Evolutionary conservation across 2,329 filamentous ascomycete species (phyloP).

Genomic region (Magnaporthales sp.): DNA sequence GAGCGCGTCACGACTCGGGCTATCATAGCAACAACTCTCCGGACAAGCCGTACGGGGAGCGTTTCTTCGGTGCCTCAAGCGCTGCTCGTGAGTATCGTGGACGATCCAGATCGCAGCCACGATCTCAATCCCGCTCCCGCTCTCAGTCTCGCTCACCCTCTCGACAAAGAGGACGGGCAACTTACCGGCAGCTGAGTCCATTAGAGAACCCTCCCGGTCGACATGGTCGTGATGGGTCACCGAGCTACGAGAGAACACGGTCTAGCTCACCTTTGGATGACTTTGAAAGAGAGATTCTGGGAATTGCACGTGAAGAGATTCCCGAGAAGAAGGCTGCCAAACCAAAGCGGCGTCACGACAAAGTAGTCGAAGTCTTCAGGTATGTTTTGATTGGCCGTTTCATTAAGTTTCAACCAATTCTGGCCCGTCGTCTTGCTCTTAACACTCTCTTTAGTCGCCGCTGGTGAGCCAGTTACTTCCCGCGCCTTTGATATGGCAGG

Average conservation of each 20-base stretch:
- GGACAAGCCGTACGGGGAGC: constrained; percentile 8
- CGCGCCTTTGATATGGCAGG: background rate
- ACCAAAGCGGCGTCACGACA: constrained; percentile 4
- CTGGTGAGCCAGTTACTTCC: background rate
- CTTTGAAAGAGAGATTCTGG: constrained; percentile 15
- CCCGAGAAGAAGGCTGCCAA: constrained; percentile 4
- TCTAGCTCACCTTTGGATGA: constrained; percentile 15
- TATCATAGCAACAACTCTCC: constrained; percentile 18
- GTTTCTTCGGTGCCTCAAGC: background rate
- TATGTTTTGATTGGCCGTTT: constrained; percentile 1
- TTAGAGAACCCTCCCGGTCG: constrained; percentile 1
- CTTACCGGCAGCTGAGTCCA: background rate
- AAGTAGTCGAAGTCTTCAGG: constrained; percentile 5
- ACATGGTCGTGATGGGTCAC: background rate
- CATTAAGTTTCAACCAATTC: background rate
- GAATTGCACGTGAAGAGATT: constrained; percentile 14
- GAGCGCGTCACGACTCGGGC: constrained; percentile 17
- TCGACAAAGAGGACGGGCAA: background rate
- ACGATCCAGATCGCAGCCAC: background rate
- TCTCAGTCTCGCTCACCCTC: constrained; percentile 4
- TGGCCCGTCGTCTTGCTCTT: constrained; percentile 1
- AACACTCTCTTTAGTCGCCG: constrained; percentile 5
- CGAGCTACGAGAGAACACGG: constrained; percentile 7
- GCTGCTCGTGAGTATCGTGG: background rate
- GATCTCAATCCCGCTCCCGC: background rate